Conservation (phyloP, 768 basidiomycete genomes). For the Suillus discolor region DNA sequence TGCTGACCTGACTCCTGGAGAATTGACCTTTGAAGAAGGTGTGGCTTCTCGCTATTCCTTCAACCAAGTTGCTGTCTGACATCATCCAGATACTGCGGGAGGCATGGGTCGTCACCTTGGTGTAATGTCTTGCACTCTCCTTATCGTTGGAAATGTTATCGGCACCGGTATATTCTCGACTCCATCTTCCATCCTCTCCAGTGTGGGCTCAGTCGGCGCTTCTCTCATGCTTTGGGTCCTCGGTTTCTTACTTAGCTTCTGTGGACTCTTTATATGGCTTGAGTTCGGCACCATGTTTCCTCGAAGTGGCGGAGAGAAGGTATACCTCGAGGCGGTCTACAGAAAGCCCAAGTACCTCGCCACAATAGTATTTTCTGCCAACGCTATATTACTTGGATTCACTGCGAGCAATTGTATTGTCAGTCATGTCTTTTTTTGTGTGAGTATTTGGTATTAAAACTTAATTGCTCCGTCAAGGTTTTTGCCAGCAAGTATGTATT, state of each 20-base stretch:
- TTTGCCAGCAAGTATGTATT: slow-evolving; percentile 37
- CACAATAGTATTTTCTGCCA: slow-evolving; percentile 50
- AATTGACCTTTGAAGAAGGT: slow-evolving; percentile 54
- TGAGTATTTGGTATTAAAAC: not conserved
- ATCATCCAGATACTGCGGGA: slow-evolving; percentile 45
- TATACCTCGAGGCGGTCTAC: slow-evolving; percentile 61
- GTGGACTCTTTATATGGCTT: slow-evolving; percentile 63
- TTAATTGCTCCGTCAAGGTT: slow-evolving; percentile 22
- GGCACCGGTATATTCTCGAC: slow-evolving; percentile 68
- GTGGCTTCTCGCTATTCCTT: not conserved
- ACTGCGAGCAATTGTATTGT: slow-evolving; percentile 53
- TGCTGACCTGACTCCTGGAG: slow-evolving; percentile 40
- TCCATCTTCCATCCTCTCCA: slow-evolving; percentile 56
- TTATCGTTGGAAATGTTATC: slow-evolving; percentile 59
- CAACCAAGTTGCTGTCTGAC: not conserved
- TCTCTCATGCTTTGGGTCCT: slow-evolving; percentile 67
- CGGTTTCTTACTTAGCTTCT: slow-evolving; percentile 59
- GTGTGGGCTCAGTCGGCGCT: slow-evolving; percentile 60
- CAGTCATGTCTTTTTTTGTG: slow-evolving; percentile 19
- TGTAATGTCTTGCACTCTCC: slow-evolving; percentile 56
- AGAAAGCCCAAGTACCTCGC: slow-evolving; percentile 47
- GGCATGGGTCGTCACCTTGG: slow-evolving; percentile 62
- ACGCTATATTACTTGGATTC: slow-evolving; percentile 48
- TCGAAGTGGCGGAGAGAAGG: slow-evolving; percentile 63
- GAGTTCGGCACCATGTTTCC: slow-evolving; percentile 68